Evolutionary conservation across 345 rosid genomes (phyloP).

Genomic region (Rubroshorea leprosula): DNA sequence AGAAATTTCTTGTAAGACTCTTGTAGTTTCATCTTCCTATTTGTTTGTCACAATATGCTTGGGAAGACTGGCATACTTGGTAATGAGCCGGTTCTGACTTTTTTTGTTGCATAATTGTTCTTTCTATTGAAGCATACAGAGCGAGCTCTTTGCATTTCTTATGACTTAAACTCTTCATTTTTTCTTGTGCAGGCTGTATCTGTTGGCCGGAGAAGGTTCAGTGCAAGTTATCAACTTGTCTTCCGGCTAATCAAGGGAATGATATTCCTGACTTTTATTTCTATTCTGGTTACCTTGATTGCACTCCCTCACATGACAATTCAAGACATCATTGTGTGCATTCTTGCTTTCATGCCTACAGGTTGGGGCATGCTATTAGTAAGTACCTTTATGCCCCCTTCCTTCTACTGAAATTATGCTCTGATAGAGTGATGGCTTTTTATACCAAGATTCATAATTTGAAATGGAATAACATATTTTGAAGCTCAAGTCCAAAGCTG

Average conservation of each 20-base stretch:
- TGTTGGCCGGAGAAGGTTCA: constrained; percentile 87
- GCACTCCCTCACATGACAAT: constrained; percentile 86
- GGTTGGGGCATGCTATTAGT: constrained; percentile 99
- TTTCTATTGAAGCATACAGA: no score
- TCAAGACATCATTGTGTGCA: constrained; percentile 79
- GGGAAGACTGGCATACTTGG: background rate
- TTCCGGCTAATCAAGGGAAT: constrained; percentile 94
- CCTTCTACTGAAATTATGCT: background rate
- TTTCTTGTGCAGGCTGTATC: constrained; percentile 65
- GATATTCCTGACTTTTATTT: constrained; percentile 77
- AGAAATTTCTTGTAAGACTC: background rate
- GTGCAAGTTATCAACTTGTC: constrained; percentile 90
- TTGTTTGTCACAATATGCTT: background rate
- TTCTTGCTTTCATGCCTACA: constrained; percentile 98
- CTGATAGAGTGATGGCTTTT: no score
- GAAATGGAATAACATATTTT: no score
- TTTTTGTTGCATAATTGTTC: no score
- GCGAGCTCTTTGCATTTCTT: background rate
- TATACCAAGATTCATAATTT: no score
- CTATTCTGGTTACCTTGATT: constrained; percentile 69
- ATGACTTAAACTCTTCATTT: constrained; percentile 1
- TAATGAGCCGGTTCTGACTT: no score
- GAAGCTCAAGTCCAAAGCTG: no score
- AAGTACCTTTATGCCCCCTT: constrained; percentile 17
- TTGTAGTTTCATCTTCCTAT: background rate